Base-by-base conservation (phyloP, 441 rosid species). In the Rhodomyrtus psidioides region DNA sequence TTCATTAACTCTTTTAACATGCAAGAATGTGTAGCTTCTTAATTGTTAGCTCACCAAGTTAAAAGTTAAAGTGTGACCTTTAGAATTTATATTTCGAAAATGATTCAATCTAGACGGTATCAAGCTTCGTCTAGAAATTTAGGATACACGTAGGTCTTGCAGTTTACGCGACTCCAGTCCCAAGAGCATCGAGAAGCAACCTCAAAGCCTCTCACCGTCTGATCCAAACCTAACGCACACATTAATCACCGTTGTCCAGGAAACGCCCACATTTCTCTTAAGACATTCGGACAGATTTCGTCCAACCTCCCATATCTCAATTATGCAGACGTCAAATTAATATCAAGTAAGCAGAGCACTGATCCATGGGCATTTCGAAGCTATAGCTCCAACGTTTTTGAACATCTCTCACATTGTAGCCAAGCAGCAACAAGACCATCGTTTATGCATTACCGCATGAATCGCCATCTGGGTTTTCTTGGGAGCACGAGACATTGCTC, bases 211-310 rank as follows among this genome's bases (percentile, higher is more conserved):
- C 97, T 2, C 92, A n/a, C n/a, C n/a, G 60, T 95, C 92, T 21
- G 91, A 86, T 39, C 92, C 95, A 81, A 87, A 93, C 60, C 89
- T 90, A 81, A 85, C 83, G 82, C 92, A 95, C 86, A 94, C 96
- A 89, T 94, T 90, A 83, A 95, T 90, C 92, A 95, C 89, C 0
- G 97, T 96, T 6, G 97, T 93, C 98, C 97, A 95, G 85, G 91
- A 90, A 83, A 94, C 97, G 4, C 34, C 42, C 42, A 95, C 95
- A 87, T 92, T 91, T 88, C 93, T 87, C 0, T 91, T 90, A 49
- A 49, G 58, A 91, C 97, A 94, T 94, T 91, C 89, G 88, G 70
- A 94, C 99, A 85, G 94, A 95, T 96, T 60, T 92, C 93, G 34
- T 6, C 53, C 56, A 94, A 86, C 86, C 88, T 87, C 15, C 94